Evolutionary conservation across 2,329 filamentous ascomycete species (phyloP).

Genomic region (Colletotrichum sp.): DNA sequence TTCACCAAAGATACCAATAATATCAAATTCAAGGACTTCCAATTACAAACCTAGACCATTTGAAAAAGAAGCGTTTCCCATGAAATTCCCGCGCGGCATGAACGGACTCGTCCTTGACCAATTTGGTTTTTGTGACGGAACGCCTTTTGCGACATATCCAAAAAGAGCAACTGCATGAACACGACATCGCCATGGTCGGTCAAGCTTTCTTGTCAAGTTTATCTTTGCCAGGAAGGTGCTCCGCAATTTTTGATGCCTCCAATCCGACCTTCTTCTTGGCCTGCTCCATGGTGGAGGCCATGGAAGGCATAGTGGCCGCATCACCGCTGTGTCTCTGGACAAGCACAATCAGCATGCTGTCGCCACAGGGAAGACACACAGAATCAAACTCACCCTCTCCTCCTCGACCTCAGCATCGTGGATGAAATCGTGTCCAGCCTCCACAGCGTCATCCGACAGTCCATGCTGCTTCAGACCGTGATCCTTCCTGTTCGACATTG

Average conservation of each 20-base stretch:
- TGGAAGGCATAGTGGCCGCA: not conserved
- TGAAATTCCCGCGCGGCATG: not conserved
- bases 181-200: not conserved
- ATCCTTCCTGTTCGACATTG: slow-evolving; percentile 3
- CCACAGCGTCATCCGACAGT: slow-evolving; percentile 26
- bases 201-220: not conserved
- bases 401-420: slow-evolving; percentile 38
- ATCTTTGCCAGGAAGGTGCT: not conserved
- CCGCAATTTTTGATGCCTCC: not conserved
- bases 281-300: not conserved
- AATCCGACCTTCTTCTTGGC: not conserved
- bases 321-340: slow-evolving; percentile 9
- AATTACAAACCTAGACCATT: not conserved
- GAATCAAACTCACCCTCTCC: slow-evolving; percentile 27
- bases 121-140: not conserved
- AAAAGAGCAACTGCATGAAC: not conserved
- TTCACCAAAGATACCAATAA: not conserved
- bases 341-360: not conserved
- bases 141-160: not conserved
- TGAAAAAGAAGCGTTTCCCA: not conserved
- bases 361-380: not conserved
- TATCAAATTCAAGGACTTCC: fast-evolving
- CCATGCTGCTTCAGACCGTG: slow-evolving; percentile 10
- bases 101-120: not conserved
- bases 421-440: slow-evolving; percentile 36